phyloP scores from a whole-genome alignment of 768 basidiomycete genomes.

The Termitomyces bulborhizus region DNA sequence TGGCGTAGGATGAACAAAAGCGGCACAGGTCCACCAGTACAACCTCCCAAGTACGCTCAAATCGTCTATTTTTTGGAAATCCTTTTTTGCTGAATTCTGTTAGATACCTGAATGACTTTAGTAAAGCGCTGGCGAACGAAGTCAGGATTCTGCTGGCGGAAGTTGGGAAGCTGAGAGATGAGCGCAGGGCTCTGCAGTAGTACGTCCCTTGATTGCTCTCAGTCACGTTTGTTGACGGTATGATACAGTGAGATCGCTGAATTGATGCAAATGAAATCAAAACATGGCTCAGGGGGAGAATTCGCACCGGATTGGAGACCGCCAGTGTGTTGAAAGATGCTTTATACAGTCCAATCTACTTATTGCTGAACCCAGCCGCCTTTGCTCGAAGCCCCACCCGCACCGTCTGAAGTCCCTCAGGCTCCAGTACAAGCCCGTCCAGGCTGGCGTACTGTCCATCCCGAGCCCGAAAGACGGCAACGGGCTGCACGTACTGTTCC shows the following conservation, averaged over 20 bases:
- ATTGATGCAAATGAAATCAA: conserved; percentile 76
- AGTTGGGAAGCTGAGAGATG: conserved; percentile 75
- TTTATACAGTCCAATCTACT: neutral
- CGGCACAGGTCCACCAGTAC: conserved; percentile 13
- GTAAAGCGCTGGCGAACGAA: conserved; percentile 73
- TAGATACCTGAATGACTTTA: conserved; percentile 77
- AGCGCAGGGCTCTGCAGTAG: conserved; percentile 70
- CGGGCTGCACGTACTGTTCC: neutral
- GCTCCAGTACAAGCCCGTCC: conserved; percentile 55
- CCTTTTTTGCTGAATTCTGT: neutral
- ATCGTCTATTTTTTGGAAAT: neutral
- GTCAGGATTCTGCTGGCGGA: conserved; percentile 74
- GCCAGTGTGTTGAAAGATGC: conserved; percentile 30
- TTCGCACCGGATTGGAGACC: conserved; percentile 72
- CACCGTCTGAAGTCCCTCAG: conserved; percentile 21
- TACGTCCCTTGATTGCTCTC: conserved; percentile 28
- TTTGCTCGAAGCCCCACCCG: conserved; percentile 27
- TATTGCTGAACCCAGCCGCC: neutral
- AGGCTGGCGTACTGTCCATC: conserved; percentile 71
- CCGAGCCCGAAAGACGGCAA: conserved; percentile 47
- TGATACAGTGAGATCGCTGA: conserved; percentile 70
- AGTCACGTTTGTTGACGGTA: neutral
- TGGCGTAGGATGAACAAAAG: conserved; percentile 6
- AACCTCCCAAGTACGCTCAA: neutral
- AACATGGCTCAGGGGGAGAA: conserved; percentile 78